Base-by-base conservation (phyloP, 2,329 filamentous ascomycete genomes). In the Cordyceps tenuipes region DNA sequence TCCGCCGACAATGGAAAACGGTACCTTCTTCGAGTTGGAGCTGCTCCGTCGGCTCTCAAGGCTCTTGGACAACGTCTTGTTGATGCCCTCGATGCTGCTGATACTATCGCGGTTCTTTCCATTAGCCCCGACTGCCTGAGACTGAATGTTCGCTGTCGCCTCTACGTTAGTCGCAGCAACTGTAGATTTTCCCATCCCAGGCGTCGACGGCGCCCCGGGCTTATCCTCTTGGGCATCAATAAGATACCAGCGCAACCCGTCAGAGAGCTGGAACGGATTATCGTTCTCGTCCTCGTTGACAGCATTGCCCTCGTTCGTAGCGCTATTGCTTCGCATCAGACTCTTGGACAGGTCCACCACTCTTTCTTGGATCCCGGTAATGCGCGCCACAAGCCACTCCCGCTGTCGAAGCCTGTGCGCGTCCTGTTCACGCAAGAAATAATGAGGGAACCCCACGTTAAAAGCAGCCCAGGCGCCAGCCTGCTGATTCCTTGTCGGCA, bases 381-480 rank as follows among this genome's bases (percentile, higher is more conserved):
- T 97, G 17, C 94, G 87, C 9, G 94, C 94, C 8, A 99, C 87
- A n/a, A 99, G 84, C 91, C 94, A 99, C 70, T 99, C 94, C 41
- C 93, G 84, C 52, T 86, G 87, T 34, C 87, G 85, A 6, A 99
- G 78, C 62, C 90, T 87, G 73, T 99, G 95, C 1, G 82, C 82
- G 67, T 97, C 93, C 71, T 95, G 89, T 72, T 99, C 94, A 41
- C 91, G 89, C 3, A 99, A 80, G 76, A 99, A 99, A 76, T 94
- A 97, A 72, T 99, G 94, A 9, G 94, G 94, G 62, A 93, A 96
- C 1, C 92, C 93, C 36, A 99, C 90, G 68, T 99, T 99, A 81
- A 99, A 99, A 0, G 94, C 94, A 5, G 94, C 94, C 94, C 94
- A 99, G 0, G 94, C 93, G 17, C 93, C 89, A 5, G 91, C 94